A percentile compares a stretch with the other conserved stretches of the same genome.
phyloP scores from a whole-genome alignment of 2,329 filamentous ascomycete species.

The Trichothecium sympodiale region DNA sequence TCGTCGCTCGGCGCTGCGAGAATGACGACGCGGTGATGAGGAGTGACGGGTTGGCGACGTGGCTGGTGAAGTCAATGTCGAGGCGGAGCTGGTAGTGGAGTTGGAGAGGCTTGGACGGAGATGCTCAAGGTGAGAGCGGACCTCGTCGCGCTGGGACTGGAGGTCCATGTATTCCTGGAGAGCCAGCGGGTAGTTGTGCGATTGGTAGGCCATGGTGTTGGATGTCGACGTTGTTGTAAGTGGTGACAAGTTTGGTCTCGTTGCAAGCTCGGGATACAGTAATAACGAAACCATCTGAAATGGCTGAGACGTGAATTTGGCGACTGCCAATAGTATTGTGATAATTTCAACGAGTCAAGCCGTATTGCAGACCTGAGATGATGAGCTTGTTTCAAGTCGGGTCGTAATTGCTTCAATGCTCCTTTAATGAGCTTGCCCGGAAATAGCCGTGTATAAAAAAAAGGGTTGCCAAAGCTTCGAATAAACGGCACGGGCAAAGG shows the following conservation, averaged over 20 bases:
- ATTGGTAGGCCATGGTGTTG: constrained; percentile 16
- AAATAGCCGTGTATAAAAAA: too few species aligned
- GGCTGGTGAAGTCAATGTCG: constrained; percentile 38
- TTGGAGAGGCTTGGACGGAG: constrained; percentile 30
- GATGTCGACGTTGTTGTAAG: constrained; percentile 10
- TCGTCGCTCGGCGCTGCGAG: constrained; percentile 19
- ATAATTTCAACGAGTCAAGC: too few species aligned
- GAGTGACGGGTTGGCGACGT: constrained; percentile 47
- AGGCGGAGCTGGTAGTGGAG: constrained; percentile 19
- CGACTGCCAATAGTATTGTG: too few species aligned
- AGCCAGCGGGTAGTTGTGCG: constrained; percentile 30
- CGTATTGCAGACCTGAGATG: not conserved
- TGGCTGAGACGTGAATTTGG: not conserved
- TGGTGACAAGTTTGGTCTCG: constrained; percentile 11
- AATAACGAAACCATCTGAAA: constrained; percentile 23
- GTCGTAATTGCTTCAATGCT: too few species aligned
- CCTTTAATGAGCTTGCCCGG: too few species aligned
- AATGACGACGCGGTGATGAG: constrained; percentile 35
- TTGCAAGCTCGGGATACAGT: constrained; percentile 11
- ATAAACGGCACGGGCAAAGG: too few species aligned
- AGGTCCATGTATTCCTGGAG: constrained; percentile 44
- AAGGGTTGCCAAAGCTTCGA: too few species aligned
- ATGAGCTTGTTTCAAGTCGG: too few species aligned
- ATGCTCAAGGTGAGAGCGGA: constrained; percentile 38
- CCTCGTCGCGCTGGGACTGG: constrained; percentile 42